Percentiles rank a stretch among this genome's conserved stretches.
phyloP scores from a whole-genome alignment of 805 yeast genomes.

The Dipodascopsis uninucleata region DNA sequence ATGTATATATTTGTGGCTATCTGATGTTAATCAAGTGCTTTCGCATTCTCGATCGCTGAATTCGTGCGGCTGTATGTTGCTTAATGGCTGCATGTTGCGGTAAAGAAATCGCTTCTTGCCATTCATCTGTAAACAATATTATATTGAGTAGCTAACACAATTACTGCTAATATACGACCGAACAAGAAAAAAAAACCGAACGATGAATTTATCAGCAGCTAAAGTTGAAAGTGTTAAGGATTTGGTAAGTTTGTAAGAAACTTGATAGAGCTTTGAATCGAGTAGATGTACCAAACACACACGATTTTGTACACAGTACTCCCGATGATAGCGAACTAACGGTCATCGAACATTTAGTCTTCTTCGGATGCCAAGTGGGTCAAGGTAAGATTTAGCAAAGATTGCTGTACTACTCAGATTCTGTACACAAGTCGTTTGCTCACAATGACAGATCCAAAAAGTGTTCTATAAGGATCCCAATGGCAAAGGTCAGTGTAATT shows the following conservation, averaged over 20 bases:
- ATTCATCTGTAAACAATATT: not conserved
- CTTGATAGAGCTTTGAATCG: not conserved
- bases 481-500: slow-evolving; percentile 43
- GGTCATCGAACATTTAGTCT: slow-evolving; percentile 20
- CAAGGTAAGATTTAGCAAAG: slow-evolving; percentile 39
- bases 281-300: not conserved
- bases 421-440: slow-evolving; percentile 38
- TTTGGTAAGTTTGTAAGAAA: slow-evolving; percentile 9
- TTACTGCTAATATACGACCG: not conserved
- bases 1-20: too few relatives aligned
- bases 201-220: slow-evolving; percentile 9
- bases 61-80: too few relatives aligned
- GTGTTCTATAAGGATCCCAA: slow-evolving; percentile 69
- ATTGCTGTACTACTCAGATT: too few relatives aligned
- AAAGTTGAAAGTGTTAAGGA: slow-evolving; percentile 21
- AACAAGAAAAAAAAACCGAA: too few relatives aligned
- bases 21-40: too few relatives aligned
- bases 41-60: too few relatives aligned
- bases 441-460: slow-evolving; percentile 46
- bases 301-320: not conserved
- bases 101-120: too few relatives aligned
- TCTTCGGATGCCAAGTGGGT: slow-evolving; percentile 62
- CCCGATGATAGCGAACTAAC: not conserved
- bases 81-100: too few relatives aligned
- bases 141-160: not conserved